Conservation (phyloP, 2,329 filamentous ascomycete species). For the Diplocarpon rosae region DNA sequence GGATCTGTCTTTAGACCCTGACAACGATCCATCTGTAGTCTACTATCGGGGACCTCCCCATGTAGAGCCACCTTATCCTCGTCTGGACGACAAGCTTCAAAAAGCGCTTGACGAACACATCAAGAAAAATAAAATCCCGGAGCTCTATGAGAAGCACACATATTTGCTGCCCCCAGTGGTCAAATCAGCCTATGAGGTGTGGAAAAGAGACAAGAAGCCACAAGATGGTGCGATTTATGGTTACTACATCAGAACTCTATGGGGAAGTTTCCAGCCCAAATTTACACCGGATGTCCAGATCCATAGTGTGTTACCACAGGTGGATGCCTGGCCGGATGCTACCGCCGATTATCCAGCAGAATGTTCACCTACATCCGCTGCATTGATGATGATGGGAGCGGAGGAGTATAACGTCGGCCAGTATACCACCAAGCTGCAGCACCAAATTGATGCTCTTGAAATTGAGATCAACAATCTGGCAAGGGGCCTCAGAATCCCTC, state of each 20-base stretch:
- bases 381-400: no score
- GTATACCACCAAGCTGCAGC: background rate
- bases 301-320: no score
- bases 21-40: conserved; percentile 9
- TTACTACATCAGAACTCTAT: background rate
- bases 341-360: no score
- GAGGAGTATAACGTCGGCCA: no score
- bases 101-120: background rate
- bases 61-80: background rate
- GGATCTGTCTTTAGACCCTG: background rate
- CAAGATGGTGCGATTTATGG: background rate
- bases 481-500: background rate
- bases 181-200: background rate
- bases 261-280: background rate
- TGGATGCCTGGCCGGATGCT: no score
- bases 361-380: no score
- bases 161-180: background rate
- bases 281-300: background rate
- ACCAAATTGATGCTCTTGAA: background rate
- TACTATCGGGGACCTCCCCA: conserved; percentile 6
- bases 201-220: background rate
- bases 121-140: background rate
- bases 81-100: background rate
- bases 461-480: background rate
- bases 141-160: background rate